Base-by-base conservation (phyloP, 2,329 filamentous ascomycete genomes). In the Paracamarosporium sp. region DNA sequence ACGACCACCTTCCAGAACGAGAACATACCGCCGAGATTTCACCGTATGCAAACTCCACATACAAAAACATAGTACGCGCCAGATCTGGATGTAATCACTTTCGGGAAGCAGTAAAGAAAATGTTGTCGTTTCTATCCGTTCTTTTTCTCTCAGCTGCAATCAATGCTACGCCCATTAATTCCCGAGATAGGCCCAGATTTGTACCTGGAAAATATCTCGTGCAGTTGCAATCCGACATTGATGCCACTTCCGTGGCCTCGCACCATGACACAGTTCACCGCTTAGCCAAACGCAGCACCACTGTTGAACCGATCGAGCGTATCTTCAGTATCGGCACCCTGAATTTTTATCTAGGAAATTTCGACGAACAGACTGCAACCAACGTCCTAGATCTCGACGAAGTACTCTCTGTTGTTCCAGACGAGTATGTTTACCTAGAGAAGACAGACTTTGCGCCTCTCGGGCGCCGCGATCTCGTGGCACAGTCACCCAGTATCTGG, bases 341-440 rank as follows among this genome's bases (percentile, higher is more conserved):
- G 55, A 54, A 61, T 28, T 62, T 70, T 13, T 82, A 82, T 48
- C 68, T 76, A 4, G 80, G 79, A 20, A 73, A 76, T 33, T 81
- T 82, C 57, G 80, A 82, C 60, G 74, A 74, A 13, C 70, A 68
- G 33, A 80, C 74, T 30, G 70, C 79, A 25, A 69, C 67, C 35
- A 66, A 72, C 1, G 38, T 57, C 24, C 6, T 22, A 3, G n/a
- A n/a, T 12, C 55, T 53, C 15, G 33, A 47, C 12, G 50, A 57
- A 24, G 50, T 57, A 22, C 24, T 57, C n/a, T 48, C 50, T n/a
- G 50, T 57, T 4, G 28, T 44, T 5, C 55, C 43, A n/a, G 55
- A 57, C 22, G 35, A 53, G 35, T 41, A 43, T 9, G 11, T 57
- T 11, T 57, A 53, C 12, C 50, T 53, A 2, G 40, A 25, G 5